Evolutionary conservation across 176 grass and related monocot species (phyloP), one percentile per base, ranked within the genome.

Genomic region (Cenchrus purpureus): DNA sequence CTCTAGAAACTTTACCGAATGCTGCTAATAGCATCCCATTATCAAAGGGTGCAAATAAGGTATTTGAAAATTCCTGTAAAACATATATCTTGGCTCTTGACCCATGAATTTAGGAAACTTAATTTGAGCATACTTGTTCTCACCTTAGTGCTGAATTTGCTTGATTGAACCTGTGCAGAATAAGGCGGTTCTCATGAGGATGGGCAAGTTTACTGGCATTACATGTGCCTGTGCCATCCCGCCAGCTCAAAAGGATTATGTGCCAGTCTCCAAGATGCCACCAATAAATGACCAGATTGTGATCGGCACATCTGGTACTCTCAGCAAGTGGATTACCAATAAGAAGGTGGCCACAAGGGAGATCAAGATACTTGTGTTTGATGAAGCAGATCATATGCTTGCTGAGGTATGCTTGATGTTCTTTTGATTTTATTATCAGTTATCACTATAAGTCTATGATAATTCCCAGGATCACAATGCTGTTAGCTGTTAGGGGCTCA

Each of bases 261-360:
- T 95, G 49, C 91, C 92, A 0, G 70, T 93, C 32, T 46, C 42
- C 17, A 93, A 52, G 73, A 90, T 85, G 77, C 67, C 91, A 17
- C 68, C 80, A 14, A 50, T 95, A 48, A 95, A 88, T 58, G 91
- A 92, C 31, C 96, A 98, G 83, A 84, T 98, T 28, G 93, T 95
- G 15, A 94, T 98, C 46, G 96, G 96, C 84, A 98, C 96, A 87
- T 91, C 93, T 64, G 96, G 93, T 22, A 98, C 93, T 4, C 82
- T 98, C 44, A 95, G 87, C 29, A 98, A 95, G 61, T 95, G 93
- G 96, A 90, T 90, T 65, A 82, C 40, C 22, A 51, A 73, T 78
- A 94, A 76, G 71, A 98, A 95, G 66, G 62, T 95, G 61, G 42
- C 83, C 0, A 98, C 93, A 8, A 90, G 83, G 69, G 89, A 83